Conservation (phyloP, 106 monocot species). For the Agapanthus africanus region DNA sequence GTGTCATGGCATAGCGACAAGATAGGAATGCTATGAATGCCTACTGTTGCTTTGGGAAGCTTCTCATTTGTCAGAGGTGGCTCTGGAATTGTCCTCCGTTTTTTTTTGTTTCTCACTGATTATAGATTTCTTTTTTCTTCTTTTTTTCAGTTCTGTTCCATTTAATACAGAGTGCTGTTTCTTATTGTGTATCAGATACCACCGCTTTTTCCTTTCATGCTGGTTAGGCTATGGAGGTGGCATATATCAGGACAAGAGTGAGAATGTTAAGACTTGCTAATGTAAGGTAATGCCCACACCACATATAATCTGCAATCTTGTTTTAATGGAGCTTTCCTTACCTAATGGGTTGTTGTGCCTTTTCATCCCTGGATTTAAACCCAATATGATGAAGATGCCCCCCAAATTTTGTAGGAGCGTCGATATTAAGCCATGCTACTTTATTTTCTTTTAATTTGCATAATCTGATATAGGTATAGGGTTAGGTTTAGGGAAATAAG, state of each 20-base stretch:
- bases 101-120: no score
- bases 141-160: not conserved
- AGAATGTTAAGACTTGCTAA: not conserved
- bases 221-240: not conserved
- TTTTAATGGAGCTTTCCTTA: no score
- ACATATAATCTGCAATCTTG: not conserved
- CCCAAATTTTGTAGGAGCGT: not conserved
- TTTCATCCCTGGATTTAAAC: not conserved
- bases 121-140: not conserved
- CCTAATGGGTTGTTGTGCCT: not conserved
- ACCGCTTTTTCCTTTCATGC: not conserved
- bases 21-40: not conserved
- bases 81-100: no score
- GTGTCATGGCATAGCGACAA: not conserved
- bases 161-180: not conserved
- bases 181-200: not conserved
- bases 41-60: not conserved
- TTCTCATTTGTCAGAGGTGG: not conserved
- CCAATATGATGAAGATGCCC: not conserved
- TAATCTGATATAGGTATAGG: not conserved
- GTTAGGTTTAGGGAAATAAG: not conserved
- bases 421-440: not conserved
- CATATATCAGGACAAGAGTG: not conserved
- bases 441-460: not conserved
- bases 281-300: not conserved